Conservation (phyloP, 2,329 filamentous ascomycete genomes). For the Aspergillus viridinutans region DNA sequence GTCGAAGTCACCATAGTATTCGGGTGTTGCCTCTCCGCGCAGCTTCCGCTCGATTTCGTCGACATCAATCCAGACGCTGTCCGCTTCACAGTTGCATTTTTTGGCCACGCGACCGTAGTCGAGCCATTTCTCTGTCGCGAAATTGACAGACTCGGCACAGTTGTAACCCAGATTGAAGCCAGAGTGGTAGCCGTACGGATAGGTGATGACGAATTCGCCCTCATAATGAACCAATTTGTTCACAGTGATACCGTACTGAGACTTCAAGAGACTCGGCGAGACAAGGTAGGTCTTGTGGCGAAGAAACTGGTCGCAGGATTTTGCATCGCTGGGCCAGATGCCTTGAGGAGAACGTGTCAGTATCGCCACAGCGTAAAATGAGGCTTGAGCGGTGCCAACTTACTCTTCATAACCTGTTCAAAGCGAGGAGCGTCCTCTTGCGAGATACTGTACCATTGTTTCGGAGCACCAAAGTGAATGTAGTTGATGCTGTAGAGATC, state of each 20-base stretch:
- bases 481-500: constrained; percentile 99
- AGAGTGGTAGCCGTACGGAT: constrained; percentile 97
- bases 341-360: constrained; percentile 26
- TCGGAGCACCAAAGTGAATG: constrained; percentile 95
- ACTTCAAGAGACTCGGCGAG: constrained; percentile 79
- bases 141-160: constrained; percentile 97
- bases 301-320: constrained; percentile 92
- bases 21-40: constrained; percentile 68
- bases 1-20: constrained; percentile 49
- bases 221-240: constrained; percentile 95
- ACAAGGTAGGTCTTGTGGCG: constrained; percentile 97
- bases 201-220: constrained; percentile 97
- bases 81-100: constrained; percentile 92
- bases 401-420: constrained; percentile 85
- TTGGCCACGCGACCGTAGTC: constrained; percentile 94
- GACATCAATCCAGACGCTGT: constrained; percentile 98
- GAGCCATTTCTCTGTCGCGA: constrained; percentile 91
- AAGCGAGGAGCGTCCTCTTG: constrained; percentile 91
- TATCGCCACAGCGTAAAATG: neutral
- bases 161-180: constrained; percentile 98
- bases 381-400: constrained; percentile 9
- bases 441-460: constrained; percentile 99
- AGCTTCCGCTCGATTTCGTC: constrained; percentile 93
- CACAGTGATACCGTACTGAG: constrained; percentile 89
- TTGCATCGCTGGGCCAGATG: constrained; percentile 91